Evolutionary conservation across 106 monocot genomes (phyloP), one percentile per base, ranked within the genome.

Genomic region (Dendrobium huoshanense): DNA sequence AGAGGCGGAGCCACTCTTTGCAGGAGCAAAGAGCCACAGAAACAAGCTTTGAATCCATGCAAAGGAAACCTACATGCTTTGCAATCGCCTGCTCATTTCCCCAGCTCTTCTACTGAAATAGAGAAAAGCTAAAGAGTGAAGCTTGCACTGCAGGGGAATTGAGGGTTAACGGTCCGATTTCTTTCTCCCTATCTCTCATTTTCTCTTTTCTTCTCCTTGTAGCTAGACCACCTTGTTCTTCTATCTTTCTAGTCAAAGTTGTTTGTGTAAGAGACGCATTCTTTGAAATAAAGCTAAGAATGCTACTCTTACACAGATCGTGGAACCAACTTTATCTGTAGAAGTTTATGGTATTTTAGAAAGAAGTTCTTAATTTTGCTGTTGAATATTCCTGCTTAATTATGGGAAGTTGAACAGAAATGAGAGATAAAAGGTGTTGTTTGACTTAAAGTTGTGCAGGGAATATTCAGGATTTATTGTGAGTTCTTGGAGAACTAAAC

Each of bases 81-180:
- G 13, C 51, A 6, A 64, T 64, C 64, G 13, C 51, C 74, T n/a
- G 74, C 74, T 20, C 18, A 42, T 43, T 43, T 74, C 7, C 43
- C 18, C 41, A 17, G 74, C 19, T 43, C 42, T 41, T 43, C 74
- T 41, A n/a, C 74, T 19, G 74, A 74, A 74, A 16, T 6, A 43
- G 43, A 74, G 43, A 41, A 44, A 4, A 43, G 74, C 74, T 43
- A n/a, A n/a, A 43, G 74, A 43, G 1, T 18, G 43, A 41, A 41
- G 74, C 42, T 43, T 29, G 17, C 42, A 43, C 41, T 44, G 43
- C 74, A 18, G 74, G 74, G 74, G 74, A 74, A 74, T 74, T 74
- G 74, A 74, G 74, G 42, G 42, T 74, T 74, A 42, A 74, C 43
- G 74, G 74, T 74, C 74, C 74, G 74, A 74, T 74, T 43, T 74